Conservation (phyloP, 148 eudicot species). For the Salicornia ramosissima region DNA sequence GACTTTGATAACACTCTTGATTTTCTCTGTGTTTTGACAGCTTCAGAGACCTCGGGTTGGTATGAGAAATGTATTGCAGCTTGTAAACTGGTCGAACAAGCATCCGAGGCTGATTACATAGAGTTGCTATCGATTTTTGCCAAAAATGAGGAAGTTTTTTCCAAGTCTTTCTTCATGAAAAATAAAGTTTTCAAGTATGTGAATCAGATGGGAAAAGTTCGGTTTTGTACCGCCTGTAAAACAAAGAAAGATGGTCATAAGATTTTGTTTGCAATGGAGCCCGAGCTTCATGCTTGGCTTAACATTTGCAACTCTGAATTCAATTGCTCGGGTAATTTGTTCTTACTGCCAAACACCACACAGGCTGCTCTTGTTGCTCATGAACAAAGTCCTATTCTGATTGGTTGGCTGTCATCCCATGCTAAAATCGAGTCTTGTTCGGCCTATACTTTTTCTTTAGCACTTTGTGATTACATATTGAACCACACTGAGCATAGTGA, state of each 20-base stretch:
- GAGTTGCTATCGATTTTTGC: slow-evolving; percentile 38
- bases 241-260: background rate
- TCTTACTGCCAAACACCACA: slow-evolving; percentile 21
- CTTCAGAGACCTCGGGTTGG: slow-evolving; percentile 34
- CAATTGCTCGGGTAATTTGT: slow-evolving; percentile 20
- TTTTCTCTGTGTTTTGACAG: slow-evolving; percentile 35
- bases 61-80: slow-evolving; percentile 40
- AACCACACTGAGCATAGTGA: slow-evolving; percentile 3
- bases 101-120: slow-evolving; percentile 35
- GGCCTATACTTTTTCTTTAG: slow-evolving; percentile 17
- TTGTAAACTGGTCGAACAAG: slow-evolving; percentile 37
- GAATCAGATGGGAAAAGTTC: background rate
- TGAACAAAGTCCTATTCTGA: slow-evolving; percentile 3
- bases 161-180: background rate
- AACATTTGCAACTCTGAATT: slow-evolving; percentile 26
- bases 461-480: background rate
- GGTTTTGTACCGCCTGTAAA: slow-evolving; percentile 10
- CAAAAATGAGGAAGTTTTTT: slow-evolving; percentile 26
- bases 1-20: slow-evolving; percentile 27
- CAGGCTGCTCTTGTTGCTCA: slow-evolving; percentile 11
- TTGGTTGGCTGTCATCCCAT: slow-evolving; percentile 24
- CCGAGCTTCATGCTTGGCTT: slow-evolving; percentile 30
- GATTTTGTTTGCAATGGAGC: slow-evolving; percentile 9
- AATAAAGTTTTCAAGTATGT: slow-evolving; percentile 3
- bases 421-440: slow-evolving; percentile 9